Conservation (phyloP, 2,329 filamentous ascomycete genomes). For the Paradendryphiella salina region DNA sequence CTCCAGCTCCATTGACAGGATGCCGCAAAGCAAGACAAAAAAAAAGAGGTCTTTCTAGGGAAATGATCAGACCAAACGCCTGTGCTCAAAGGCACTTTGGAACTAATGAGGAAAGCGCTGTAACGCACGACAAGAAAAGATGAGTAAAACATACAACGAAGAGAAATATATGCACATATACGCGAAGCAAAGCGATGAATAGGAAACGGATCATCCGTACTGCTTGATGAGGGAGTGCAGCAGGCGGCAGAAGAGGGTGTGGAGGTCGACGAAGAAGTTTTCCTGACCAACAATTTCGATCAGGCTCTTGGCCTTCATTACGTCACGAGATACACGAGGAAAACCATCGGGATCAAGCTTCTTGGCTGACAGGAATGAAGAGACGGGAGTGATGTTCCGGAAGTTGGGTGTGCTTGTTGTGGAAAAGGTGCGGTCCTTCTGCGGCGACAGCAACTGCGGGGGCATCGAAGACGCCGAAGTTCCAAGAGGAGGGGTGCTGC, state of each 20-base stretch:
- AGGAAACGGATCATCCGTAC: conserved; percentile 35
- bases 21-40: conserved; percentile 6
- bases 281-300: conserved; percentile 63
- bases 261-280: conserved; percentile 61
- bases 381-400: conserved; percentile 58
- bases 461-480: conserved; percentile 35
- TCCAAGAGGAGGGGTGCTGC: conserved; percentile 38
- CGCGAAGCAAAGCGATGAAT: not conserved
- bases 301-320: conserved; percentile 59
- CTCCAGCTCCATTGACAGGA: conserved; percentile 5
- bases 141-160: conserved; percentile 23
- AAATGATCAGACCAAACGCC: conserved; percentile 20
- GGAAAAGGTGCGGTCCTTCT: conserved; percentile 34
- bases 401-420: conserved; percentile 39
- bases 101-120: conserved; percentile 27
- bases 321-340: conserved; percentile 55
- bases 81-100: conserved; percentile 25
- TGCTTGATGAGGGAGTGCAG: conserved; percentile 47
- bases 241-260: conserved; percentile 55
- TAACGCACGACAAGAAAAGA: conserved; percentile 15
- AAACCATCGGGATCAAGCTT: conserved; percentile 60
- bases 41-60: conserved; percentile 6
- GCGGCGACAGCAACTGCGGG: conserved; percentile 34
- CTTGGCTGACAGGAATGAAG: conserved; percentile 61
- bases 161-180: conserved; percentile 23